Evolutionary conservation across 106 monocot genomes (phyloP), one percentile per base, ranked within the genome.

Genomic region (Agapanthus africanus): DNA sequence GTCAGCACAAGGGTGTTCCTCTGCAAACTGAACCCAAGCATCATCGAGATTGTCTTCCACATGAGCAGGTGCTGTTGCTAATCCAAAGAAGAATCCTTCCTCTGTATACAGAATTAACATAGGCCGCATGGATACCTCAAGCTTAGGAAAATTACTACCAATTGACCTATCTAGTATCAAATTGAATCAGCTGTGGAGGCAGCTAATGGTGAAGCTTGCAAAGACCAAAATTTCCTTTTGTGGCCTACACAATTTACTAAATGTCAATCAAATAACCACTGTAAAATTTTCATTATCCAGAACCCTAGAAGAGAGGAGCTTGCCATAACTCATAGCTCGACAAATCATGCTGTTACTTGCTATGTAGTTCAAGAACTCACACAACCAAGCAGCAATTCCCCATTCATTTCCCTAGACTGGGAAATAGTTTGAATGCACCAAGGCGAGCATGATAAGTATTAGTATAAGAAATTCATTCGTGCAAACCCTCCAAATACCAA

Each of bases 61-160:
- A 74, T 95, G 95, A 37, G 95, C 95, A 16, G 95, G 95, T 18
- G 95, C 95, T 16, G 95, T 95, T 15, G 95, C 91, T 27, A 95
- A 63, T 67, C 95, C 95, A 64, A 95, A 95, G 80, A 95, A 95
- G 82, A 95, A 94, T 21, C 26, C 67, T 40, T 72, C 85, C 21
- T 80, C 87, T 82, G 80, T 63, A 71, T n/a, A 31, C 47, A 18
- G 8, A 25, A 66, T 13, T 16, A 37, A 35, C 66, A n/a, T n/a
- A n/a, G n/a, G n/a, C n/a, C n/a, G n/a, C n/a, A n/a, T n/a, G n/a
- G n/a, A n/a, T n/a, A n/a, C n/a, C n/a, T n/a, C n/a, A n/a, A n/a
- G n/a, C n/a, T n/a, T n/a, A n/a, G n/a, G n/a, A n/a, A n/a, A n/a
- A n/a, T n/a, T n/a, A n/a, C n/a, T n/a, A n/a, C n/a, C n/a, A n/a